phyloP scores from a whole-genome alignment of 306 rosid genomes.

The Leucaena leucocephala region DNA sequence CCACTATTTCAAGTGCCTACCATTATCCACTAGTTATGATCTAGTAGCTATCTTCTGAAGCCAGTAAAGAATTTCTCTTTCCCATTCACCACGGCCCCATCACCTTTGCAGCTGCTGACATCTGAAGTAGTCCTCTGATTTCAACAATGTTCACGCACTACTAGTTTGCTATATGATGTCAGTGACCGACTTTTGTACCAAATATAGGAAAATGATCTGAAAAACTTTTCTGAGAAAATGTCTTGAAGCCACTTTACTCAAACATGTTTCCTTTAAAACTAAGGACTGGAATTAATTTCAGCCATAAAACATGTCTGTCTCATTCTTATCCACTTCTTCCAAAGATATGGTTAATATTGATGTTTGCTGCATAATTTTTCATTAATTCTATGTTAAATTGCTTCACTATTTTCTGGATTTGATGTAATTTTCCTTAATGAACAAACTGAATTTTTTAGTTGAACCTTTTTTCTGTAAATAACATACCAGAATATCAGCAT shows the following conservation, averaged over 20 bases:
- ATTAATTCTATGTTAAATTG: neutral
- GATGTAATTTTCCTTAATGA: neutral
- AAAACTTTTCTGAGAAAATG: neutral
- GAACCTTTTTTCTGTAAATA: neutral
- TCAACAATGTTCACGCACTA: neutral
- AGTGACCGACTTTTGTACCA: neutral
- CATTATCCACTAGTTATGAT: neutral
- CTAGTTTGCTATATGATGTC: neutral
- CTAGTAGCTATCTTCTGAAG: neutral
- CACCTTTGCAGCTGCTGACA: conserved; percentile 13
- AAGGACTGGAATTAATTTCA: neutral
- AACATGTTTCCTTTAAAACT: neutral
- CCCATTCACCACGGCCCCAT: neutral
- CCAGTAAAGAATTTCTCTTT: neutral
- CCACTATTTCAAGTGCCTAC: neutral
- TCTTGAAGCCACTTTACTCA: neutral
- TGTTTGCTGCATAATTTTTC: neutral
- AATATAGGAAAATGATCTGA: neutral
- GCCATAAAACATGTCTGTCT: neutral
- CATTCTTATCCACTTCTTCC: neutral
- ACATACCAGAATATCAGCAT: neutral
- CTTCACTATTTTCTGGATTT: neutral
- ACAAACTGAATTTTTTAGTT: neutral
- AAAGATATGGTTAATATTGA: neutral
- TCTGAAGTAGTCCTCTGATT: neutral